A percentile compares a stretch with the other conserved stretches of the same genome.
Evolutionary conservation across 345 rosid species (phyloP).

Genomic region (Lagerstroemia speciosa): DNA sequence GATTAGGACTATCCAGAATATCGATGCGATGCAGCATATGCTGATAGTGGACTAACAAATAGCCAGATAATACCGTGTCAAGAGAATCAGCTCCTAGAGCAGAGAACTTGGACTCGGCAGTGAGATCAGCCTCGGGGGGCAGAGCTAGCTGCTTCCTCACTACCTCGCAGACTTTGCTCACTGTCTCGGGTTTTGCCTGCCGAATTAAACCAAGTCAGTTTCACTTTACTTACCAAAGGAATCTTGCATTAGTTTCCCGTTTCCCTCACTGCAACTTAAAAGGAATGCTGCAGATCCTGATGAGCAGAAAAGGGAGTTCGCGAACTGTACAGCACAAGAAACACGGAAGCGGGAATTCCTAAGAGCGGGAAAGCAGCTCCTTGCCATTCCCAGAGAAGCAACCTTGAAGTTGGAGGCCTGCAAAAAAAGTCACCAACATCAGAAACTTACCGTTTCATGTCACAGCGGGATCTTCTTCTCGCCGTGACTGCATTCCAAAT

Average conservation of each 20-base stretch:
- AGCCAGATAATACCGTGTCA: constrained; percentile 51
- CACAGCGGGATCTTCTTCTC: neutral
- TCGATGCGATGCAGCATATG: neutral
- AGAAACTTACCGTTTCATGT: neutral
- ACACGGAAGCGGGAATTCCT: constrained; percentile 17
- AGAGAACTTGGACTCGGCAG: constrained; percentile 60
- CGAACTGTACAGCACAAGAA: constrained; percentile 17
- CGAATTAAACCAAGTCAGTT: neutral
- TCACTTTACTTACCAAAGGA: no score
- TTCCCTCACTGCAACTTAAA: neutral
- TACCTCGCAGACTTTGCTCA: constrained; percentile 64
- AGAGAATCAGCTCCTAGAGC: constrained; percentile 88
- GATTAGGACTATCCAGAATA: neutral
- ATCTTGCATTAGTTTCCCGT: neutral
- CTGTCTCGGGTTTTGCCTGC: constrained; percentile 81
- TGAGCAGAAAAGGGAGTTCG: neutral
- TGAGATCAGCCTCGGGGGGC: constrained; percentile 37
- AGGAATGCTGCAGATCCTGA: neutral
- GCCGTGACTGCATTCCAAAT: neutral
- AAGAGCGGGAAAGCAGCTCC: constrained; percentile 19
- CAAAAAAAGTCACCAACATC: constrained; percentile 1
- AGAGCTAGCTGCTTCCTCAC: constrained; percentile 82
- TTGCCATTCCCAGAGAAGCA: constrained; percentile 22
- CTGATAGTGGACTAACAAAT: neutral
- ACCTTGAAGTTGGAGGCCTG: constrained; percentile 24